Evolutionary conservation across 768 basidiomycete species (phyloP).

Genomic region (Lentinula raphanica): DNA sequence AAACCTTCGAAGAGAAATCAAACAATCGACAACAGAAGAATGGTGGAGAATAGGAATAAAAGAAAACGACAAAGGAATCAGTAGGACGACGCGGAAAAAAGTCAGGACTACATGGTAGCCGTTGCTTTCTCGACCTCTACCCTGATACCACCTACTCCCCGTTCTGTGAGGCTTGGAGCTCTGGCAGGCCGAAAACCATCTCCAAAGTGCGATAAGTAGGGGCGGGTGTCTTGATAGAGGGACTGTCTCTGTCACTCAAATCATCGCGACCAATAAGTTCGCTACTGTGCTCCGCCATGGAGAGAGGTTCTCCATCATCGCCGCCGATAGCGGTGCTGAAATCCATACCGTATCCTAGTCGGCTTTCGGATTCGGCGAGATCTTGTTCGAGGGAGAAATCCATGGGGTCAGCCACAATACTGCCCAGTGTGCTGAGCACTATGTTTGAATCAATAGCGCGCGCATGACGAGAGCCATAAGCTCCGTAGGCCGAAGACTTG

Average conservation of each 20-base stretch:
- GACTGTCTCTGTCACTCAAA: slow-evolving; percentile 3
- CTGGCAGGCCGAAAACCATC: slow-evolving; percentile 32
- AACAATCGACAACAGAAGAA: not conserved
- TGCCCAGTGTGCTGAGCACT: slow-evolving; percentile 60
- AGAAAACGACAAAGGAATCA: not conserved
- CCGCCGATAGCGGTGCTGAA: slow-evolving; percentile 49
- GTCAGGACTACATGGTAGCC: slow-evolving; percentile 33
- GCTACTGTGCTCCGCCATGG: slow-evolving; percentile 28
- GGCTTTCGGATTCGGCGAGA: slow-evolving; percentile 54
- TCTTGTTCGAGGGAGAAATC: slow-evolving; percentile 47
- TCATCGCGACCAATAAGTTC: slow-evolving; percentile 3
- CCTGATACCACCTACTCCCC: slow-evolving; percentile 41
- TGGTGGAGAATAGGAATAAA: too few species aligned
- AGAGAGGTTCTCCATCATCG: slow-evolving; percentile 43
- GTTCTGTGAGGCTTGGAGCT: slow-evolving; percentile 25
- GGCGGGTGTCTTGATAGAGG: slow-evolving; percentile 37
- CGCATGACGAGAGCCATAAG: slow-evolving; percentile 14
- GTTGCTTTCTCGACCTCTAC: slow-evolving; percentile 61
- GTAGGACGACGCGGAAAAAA: not conserved
- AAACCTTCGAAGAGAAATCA: not conserved
- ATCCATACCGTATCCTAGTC: slow-evolving; percentile 48
- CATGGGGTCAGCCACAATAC: slow-evolving; percentile 46
- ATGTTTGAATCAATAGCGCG: slow-evolving; percentile 58
- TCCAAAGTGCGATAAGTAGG: slow-evolving; percentile 52
- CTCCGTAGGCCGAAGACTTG: slow-evolving; percentile 21